Evolutionary conservation across 148 eudicot genomes (phyloP), one percentile per base, ranked within the genome.

Genomic region (Dianthus caryophyllus): DNA sequence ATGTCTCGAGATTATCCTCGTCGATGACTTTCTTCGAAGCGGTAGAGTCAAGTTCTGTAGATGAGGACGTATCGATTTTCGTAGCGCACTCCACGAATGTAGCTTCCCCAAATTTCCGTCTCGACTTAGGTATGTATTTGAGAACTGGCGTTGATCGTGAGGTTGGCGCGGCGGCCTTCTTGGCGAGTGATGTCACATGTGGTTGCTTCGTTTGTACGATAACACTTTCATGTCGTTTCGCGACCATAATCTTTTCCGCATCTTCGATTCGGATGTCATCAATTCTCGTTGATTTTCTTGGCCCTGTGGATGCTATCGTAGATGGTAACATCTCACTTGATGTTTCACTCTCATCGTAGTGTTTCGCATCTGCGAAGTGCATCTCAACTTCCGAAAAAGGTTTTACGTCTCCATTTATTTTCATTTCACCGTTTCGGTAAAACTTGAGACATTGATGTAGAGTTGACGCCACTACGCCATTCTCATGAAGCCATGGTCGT

Each of bases 391-490:
- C n/a, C n/a, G n/a, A n/a, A n/a, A n/a, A n/a, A n/a, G n/a, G n/a
- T 44, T 69, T 59, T 11, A 59, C 31, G 8, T 58, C 56, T 0
- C 56, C 56, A 47, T 46, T 15, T 0, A 44, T 56, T 14, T 46
- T 69, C 8, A 5, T 69, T 2, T 58, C 57, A 7, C 65, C 65
- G 29, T 30, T 12, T 5, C 31, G 13, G 41, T 24, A 22, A 5
- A 9, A 18, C 20, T 58, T 69, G 0, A 69, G 26, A 10, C 72
- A 57, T 29, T 58, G 72, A 24, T 44, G 44, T 1, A 57, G 72
- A 8, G 64, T 57, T 10, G 27, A 69, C 20, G 57, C 65, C 2
- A 59, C 65, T 3, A 69, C 22, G 0, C 56, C 65, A 46, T 58
- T 60, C 14, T 69, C 65, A 29, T 58, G 65, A 0, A 69, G 29